These are phyloP conservation scores for Lachnellula suecica DNA, from an alignment of 2,329 filamentous ascomycete species.

Conservation along the genomic window DNA sequence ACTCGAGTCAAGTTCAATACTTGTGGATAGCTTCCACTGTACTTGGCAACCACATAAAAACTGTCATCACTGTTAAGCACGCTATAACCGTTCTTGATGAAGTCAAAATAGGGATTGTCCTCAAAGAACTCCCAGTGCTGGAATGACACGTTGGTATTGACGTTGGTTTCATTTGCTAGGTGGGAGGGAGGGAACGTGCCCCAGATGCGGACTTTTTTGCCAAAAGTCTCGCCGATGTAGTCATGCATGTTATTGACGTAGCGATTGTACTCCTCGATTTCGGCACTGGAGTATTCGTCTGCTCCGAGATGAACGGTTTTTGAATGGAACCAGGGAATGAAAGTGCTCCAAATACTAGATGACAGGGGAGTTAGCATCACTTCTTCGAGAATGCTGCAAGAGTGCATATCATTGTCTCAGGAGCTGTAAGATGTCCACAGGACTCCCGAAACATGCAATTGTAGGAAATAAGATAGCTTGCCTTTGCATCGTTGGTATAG, in stretches of 20 bases:
- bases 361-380: no score
- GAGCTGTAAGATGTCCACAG: no score
- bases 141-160: constrained; percentile 45
- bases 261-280: constrained; percentile 47
- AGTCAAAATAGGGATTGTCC: constrained; percentile 42
- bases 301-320: constrained; percentile 57
- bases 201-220: constrained; percentile 53
- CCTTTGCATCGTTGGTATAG: constrained; percentile 51
- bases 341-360: constrained; percentile 52
- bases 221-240: constrained; percentile 40
- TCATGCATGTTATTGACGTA: constrained; percentile 52
- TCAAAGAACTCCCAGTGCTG: constrained; percentile 58
- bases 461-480: no score
- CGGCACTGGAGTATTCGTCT: constrained; percentile 50
- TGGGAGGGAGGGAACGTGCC: constrained; percentile 50
- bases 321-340: constrained; percentile 54
- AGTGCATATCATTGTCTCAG: no score
- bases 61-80: constrained; percentile 54
- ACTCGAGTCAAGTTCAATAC: constrained; percentile 46
- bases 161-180: constrained; percentile 34
- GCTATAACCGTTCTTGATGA: constrained; percentile 42
- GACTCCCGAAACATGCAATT: no score
- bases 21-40: constrained; percentile 44
- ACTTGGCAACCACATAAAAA: constrained; percentile 52
- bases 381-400: no score